Evolutionary conservation across 1,284 basidiomycete genomes (phyloP).

Genomic region (Microbotryum silenes-acaulis): DNA sequence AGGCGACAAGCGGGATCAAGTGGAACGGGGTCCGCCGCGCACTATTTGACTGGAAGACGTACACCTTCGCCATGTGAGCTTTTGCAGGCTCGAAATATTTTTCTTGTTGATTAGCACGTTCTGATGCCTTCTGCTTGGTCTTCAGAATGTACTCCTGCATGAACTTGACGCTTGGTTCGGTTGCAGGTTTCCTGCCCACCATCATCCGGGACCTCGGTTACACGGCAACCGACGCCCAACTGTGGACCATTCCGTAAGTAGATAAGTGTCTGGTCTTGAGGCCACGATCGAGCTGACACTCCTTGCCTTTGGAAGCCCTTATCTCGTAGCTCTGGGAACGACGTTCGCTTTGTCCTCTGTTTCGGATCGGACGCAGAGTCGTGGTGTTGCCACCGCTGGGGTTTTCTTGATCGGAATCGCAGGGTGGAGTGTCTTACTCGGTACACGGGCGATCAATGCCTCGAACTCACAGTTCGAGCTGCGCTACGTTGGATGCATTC

Average conservation of each 20-base stretch:
- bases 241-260: constrained; percentile 62
- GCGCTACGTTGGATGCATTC: constrained; percentile 43
- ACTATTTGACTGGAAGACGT: constrained; percentile 54
- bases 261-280: neutral
- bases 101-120: constrained; percentile 42
- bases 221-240: constrained; percentile 49
- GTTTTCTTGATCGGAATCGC: constrained; percentile 43
- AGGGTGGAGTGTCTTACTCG: constrained; percentile 43
- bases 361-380: constrained; percentile 64
- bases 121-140: no score
- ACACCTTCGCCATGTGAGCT: constrained; percentile 27
- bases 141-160: constrained; percentile 50
- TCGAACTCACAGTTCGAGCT: constrained; percentile 13
- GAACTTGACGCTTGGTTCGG: constrained; percentile 68
- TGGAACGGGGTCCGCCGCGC: constrained; percentile 49
- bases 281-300: no score
- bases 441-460: constrained; percentile 36
- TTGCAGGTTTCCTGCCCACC: constrained; percentile 57
- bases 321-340: constrained; percentile 31
- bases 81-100: constrained; percentile 50
- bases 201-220: constrained; percentile 53
- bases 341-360: constrained; percentile 47
- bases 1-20: constrained; percentile 44
- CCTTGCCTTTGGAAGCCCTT: neutral
- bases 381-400: constrained; percentile 48